Base-by-base conservation (phyloP, 805 yeast species). In the Yarrowia sp. region DNA sequence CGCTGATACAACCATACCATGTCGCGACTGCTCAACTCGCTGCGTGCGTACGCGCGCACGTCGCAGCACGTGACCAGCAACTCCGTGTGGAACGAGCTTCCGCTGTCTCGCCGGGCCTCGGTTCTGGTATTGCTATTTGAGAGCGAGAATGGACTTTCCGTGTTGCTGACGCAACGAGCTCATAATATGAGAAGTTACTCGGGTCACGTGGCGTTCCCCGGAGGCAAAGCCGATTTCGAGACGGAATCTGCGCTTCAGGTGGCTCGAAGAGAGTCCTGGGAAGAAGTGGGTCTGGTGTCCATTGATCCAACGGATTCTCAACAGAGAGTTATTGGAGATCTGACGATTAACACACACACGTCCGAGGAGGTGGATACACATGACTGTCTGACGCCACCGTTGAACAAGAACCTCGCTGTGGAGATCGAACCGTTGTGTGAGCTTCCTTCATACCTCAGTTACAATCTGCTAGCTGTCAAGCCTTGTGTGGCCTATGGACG, bases 171-270 rank as follows among this genome's bases (percentile, higher is more conserved):
- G 0, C 87, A 89, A 73, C 79, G 98, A 71, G 87, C 96, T 2
- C 82, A 89, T 59, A 81, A 83, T 45, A 81, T 94, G 73, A 81
- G 87, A 61, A 85, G 85, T 67, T 93, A 92, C 79, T 89, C 95
- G 0, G 97, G 98, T 5, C 97, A 93, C 76, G 90, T 90, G 7
- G 91, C 97, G 1, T 81, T 93, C 9, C 98, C 98, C 4, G 98
- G 98, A 2, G 98, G 98, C 9, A 91, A 89, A 75, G 92, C 97
- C 5, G 98, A 93, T 76, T 75, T 72, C 50, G 73, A 42, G 8
- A 86, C 83, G 0, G 80, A 84, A 19, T 92, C 91, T 73, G 91
- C 90, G 69, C 88, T 89, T 83, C 83, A 84, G 53, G 88, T 89
- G 48, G 89, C 97, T 0, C 81, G 96, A 70, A 81, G 98, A 41